These are phyloP conservation scores for Wilcoxina mikolae DNA, from an alignment of 495 filamentous ascomycete genomes.

Conservation along the genomic window DNA sequence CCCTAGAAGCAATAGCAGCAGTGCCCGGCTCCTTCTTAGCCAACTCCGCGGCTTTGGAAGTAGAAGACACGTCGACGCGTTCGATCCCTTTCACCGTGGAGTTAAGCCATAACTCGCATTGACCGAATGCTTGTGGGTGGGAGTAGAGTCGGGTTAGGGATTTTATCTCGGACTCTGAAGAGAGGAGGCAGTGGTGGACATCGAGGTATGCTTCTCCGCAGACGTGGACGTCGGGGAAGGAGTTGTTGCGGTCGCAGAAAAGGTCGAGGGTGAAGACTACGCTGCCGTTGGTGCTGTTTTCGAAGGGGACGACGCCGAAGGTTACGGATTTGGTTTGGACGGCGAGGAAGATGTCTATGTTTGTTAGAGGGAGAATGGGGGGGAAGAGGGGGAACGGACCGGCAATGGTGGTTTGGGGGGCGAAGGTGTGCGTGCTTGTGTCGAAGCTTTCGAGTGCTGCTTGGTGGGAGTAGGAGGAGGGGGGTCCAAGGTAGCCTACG, in stretches of 20 bases:
- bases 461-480: slow-evolving; percentile 83
- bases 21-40: slow-evolving; percentile 44
- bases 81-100: slow-evolving; percentile 53
- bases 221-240: slow-evolving; percentile 51
- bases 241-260: slow-evolving; percentile 52
- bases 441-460: slow-evolving; percentile 53
- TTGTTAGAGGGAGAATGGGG: slow-evolving; percentile 1
- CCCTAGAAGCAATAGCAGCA: slow-evolving; percentile 62
- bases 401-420: slow-evolving; percentile 46
- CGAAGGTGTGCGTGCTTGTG: slow-evolving; percentile 38
- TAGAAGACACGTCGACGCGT: slow-evolving; percentile 72
- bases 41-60: slow-evolving; percentile 64
- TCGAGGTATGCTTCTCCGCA: slow-evolving; percentile 58
- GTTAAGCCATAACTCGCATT: slow-evolving; percentile 65
- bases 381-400: slow-evolving; percentile 32
- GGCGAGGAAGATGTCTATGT: slow-evolving; percentile 58
- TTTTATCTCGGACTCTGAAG: slow-evolving; percentile 27
- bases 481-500: slow-evolving; percentile 78
- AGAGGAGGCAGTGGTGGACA: slow-evolving; percentile 30
- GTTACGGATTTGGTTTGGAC: slow-evolving; percentile 49
- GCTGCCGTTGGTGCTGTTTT: slow-evolving; percentile 87
- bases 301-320: slow-evolving; percentile 82
- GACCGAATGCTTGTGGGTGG: slow-evolving; percentile 88
- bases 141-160: slow-evolving; percentile 57
- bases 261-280: slow-evolving; percentile 81